Conservation (phyloP, 1,284 basidiomycete genomes). For the Fomitopsis betulina region DNA sequence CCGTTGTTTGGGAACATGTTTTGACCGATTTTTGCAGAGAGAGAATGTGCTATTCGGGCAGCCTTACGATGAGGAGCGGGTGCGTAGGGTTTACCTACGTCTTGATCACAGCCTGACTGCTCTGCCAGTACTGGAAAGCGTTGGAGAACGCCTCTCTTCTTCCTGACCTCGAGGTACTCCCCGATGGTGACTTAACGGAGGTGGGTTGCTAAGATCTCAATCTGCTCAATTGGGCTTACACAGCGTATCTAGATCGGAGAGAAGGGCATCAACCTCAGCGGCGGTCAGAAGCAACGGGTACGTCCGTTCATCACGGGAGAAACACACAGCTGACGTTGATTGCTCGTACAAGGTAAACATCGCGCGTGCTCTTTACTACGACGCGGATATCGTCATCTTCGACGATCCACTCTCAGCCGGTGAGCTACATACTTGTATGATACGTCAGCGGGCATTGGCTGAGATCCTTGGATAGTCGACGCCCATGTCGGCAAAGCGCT, state of each 20-base stretch:
- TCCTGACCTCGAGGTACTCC: conserved; percentile 66
- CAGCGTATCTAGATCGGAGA: conserved; percentile 48
- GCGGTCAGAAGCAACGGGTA: conserved; percentile 59
- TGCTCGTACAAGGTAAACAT: conserved; percentile 51
- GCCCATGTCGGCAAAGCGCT: conserved; percentile 69
- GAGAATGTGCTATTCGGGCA: conserved; percentile 70
- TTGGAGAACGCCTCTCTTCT: conserved; percentile 60
- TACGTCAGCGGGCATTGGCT: background rate
- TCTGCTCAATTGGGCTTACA: background rate
- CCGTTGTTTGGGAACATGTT: background rate
- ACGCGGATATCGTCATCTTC: conserved; percentile 66
- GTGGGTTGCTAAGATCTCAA: conserved; percentile 24
- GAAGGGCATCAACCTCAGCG: conserved; percentile 59
- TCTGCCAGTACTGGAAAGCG: conserved; percentile 53
- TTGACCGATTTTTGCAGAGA: conserved; percentile 28
- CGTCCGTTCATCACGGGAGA: conserved; percentile 5
- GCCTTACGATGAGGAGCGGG: conserved; percentile 54
- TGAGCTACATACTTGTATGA: conserved; percentile 14
- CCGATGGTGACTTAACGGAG: conserved; percentile 74
- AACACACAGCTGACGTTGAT: background rate
- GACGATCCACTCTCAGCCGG: conserved; percentile 76
- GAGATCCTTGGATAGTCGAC: conserved; percentile 40
- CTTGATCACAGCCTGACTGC: background rate
- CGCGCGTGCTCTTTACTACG: conserved; percentile 67
- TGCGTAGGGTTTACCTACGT: conserved; percentile 3